Base-by-base conservation (phyloP, 306 rosid genomes). In the Urtica urens region DNA sequence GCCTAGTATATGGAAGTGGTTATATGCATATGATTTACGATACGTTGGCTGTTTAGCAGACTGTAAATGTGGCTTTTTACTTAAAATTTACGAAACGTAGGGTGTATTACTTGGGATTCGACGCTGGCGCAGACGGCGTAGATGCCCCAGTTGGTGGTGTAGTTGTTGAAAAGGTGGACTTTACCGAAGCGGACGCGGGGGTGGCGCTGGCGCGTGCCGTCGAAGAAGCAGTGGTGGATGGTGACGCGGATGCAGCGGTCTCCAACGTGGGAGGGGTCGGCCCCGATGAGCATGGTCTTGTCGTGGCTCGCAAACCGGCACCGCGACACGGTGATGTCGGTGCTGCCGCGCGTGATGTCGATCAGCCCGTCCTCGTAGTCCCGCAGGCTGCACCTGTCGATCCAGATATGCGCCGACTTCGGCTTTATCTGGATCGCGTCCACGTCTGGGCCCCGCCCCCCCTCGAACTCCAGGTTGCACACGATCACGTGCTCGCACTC, bases 101-200 rank as follows among this genome's bases (percentile, higher is more conserved):
- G n/a, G 2, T 16, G n/a, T 35, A 10, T 4, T 59, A 92, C 99
- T 87, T 85, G 79, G 3, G 96, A 73, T 71, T 92, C 99, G 37
- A 92, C 96, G 54, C 99, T 73, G 33, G 96, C 93, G 73, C 99
- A 85, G 60, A 92, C 94, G 60, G 94, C 99, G 78, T 92, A 92
- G 54, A 92, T 92, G 57, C 99, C 99, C 99, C 99, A 92, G 71
- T 82, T 74, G 77, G 78, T 66, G 67, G 78, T 85, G 73, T 82
- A 92, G 30, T 85, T 92, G 40, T 92, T 82, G 81, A 82, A 92
- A 10, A 90, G 57, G 54, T 92, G 99, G 11, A 92, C 96, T 78
- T 79, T 78, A 0, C 70, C 96, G 37, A 44, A 92, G 69, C 96
- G 73, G 60, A 85, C 96, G 23, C 99, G 83, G 26, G 99, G 99